Evolutionary conservation across 192 early-diverging fungal species (phyloP), one percentile per base, ranked within the genome.

Genomic region (Backusella tuberculispora): DNA sequence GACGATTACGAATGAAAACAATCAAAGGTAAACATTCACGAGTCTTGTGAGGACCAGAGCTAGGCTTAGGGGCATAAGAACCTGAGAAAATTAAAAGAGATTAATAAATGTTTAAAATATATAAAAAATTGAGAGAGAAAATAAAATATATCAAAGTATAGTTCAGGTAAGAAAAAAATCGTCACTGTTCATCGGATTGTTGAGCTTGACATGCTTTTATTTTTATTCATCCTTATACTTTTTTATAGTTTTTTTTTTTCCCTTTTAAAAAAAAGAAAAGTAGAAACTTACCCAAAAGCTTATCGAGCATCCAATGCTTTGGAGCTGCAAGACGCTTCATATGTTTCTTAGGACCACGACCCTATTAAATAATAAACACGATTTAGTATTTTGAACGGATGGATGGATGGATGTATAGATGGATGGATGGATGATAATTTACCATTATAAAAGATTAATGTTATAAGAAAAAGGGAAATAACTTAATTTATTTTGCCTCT

Each of bases 291-390:
- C 98, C 98, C 86, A 96, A 96, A 78, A 99, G 93, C 87, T 99
- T 99, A 95, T 99, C 97, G 83, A 99, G 92, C 96, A 99, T 98
- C 98, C 98, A 99, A 92, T 99, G 97, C 91, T 96, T 96, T 85
- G 98, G 98, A 66, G 97, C 96, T 81, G 87, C 88, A 78, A 99
- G 93, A 79, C 98, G 96, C 95, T 99, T 99, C 91, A 99, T 90
- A 88, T 99, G 98, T 93, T 99, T 98, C 90, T 96, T 97, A 73
- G 95, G 96, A 85, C 98, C 98, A 68, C 76, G 76, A 75, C 66
- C 74, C 76, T 78, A 68, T 65, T 50, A 19, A 21, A 68, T 17
- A 3, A 8, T 26, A 13, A 63, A 29, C 10, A 34, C 3, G 21
- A 26, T 63, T 34, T 19, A 63, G 24, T 0, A 15, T 34, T 34